Percentiles rank a stretch among this genome's conserved stretches.
phyloP scores from a whole-genome alignment of 106 monocot genomes.

The Apostasia ramifera region DNA sequence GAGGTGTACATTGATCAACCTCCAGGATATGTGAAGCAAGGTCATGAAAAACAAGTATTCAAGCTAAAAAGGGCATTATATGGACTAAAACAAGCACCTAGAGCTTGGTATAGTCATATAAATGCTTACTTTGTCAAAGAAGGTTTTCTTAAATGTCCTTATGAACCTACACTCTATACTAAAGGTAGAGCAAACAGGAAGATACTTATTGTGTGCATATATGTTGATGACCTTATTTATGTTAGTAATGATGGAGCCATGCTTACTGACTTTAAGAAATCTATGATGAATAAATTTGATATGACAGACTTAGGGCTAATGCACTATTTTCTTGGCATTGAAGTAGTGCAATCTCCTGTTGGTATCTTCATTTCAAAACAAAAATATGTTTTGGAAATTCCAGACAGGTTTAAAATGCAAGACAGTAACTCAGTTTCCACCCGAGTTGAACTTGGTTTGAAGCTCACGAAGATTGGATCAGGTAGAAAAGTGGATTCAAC shows the following conservation, averaged over 20 bases:
- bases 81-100: slow-evolving; percentile 11
- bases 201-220: slow-evolving; percentile 1
- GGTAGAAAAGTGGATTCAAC: not conserved
- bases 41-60: slow-evolving; percentile 3
- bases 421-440: slow-evolving; percentile 16
- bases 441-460: slow-evolving; percentile 8
- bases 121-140: slow-evolving; percentile 9
- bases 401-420: slow-evolving; percentile 10
- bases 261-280: slow-evolving; percentile 5
- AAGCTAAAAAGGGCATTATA: slow-evolving; percentile 4
- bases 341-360: not conserved
- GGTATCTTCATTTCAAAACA: slow-evolving; percentile 12
- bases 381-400: not conserved
- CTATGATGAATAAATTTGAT: slow-evolving; percentile 1
- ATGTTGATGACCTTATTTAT: slow-evolving; percentile 19
- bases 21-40: slow-evolving; percentile 1
- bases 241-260: slow-evolving; percentile 15
- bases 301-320: slow-evolving; percentile 5
- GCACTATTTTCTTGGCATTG: slow-evolving; percentile 10
- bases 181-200: slow-evolving; percentile 8
- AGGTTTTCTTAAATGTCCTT: slow-evolving; percentile 11
- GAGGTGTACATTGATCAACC: slow-evolving; percentile 9
- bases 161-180: slow-evolving; percentile 9
- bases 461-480: slow-evolving; percentile 1
- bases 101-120: slow-evolving; percentile 4